Evolutionary conservation across 768 basidiomycete genomes (phyloP).

Genomic region (Butyriboletus loyo): DNA sequence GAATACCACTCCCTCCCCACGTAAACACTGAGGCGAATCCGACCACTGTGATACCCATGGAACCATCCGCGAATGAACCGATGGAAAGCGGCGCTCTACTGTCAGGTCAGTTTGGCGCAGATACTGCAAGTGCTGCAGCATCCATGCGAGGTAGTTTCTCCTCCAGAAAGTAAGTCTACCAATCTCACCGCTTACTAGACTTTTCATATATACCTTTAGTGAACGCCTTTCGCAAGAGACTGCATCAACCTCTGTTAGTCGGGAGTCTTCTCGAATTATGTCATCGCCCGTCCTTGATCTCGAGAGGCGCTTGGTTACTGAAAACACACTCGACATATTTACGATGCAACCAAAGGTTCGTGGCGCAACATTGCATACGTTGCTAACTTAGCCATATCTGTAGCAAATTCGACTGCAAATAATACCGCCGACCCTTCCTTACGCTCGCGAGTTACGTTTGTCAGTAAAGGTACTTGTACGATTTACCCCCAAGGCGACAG

Average conservation of each 20-base stretch:
- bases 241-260: slow-evolving; percentile 49
- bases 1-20: background rate
- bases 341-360: slow-evolving; percentile 89
- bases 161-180: slow-evolving; percentile 52
- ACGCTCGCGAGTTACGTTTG: slow-evolving; percentile 70
- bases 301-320: slow-evolving; percentile 74
- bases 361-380: background rate
- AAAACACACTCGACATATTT: slow-evolving; percentile 87
- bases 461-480: slow-evolving; percentile 70
- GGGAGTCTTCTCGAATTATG: slow-evolving; percentile 49
- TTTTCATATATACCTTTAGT: slow-evolving; percentile 33
- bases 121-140: slow-evolving; percentile 44
- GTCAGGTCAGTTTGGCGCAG: slow-evolving; percentile 21
- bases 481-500: slow-evolving; percentile 75
- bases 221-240: slow-evolving; percentile 63
- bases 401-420: slow-evolving; percentile 92
- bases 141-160: slow-evolving; percentile 52
- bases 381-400: slow-evolving; percentile 4
- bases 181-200: background rate
- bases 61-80: background rate
- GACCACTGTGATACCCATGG: background rate
- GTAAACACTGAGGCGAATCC: background rate
- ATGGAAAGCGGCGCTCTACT: slow-evolving; percentile 8
- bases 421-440: slow-evolving; percentile 72
- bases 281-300: slow-evolving; percentile 69